These are phyloP conservation scores for Diaporthe ilicicola DNA, from an alignment of 2,329 filamentous ascomycete genomes.

Conservation along the genomic window DNA sequence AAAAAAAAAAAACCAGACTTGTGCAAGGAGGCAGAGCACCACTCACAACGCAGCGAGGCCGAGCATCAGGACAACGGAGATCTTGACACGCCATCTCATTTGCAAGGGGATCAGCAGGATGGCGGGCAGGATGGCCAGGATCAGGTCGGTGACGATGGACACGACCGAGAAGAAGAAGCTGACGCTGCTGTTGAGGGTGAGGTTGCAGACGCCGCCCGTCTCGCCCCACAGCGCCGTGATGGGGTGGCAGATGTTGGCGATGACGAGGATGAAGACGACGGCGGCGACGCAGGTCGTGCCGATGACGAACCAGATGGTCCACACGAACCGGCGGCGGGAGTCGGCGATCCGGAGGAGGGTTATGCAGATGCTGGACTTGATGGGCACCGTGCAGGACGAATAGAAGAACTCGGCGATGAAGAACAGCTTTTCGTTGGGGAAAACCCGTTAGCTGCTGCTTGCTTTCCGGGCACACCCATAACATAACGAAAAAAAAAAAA, in stretches of 20 bases:
- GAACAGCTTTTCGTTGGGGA: constrained; percentile 43
- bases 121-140: constrained; percentile 48
- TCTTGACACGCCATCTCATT: constrained; percentile 52
- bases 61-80: constrained; percentile 54
- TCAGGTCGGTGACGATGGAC: constrained; percentile 46
- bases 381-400: constrained; percentile 41
- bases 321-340: constrained; percentile 40
- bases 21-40: not conserved
- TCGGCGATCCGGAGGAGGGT: constrained; percentile 44
- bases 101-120: constrained; percentile 51
- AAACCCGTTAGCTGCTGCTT: not conserved
- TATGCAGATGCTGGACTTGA: constrained; percentile 43
- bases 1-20: no score
- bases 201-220: constrained; percentile 40
- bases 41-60: constrained; percentile 52
- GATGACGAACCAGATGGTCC: constrained; percentile 40
- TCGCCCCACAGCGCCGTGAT: constrained; percentile 43
- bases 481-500: no score
- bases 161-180: constrained; percentile 46
- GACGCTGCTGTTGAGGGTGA: constrained; percentile 41
- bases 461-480: no score
- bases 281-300: constrained; percentile 35
- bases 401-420: constrained; percentile 50
- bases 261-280: constrained; percentile 40
- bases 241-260: constrained; percentile 44